These are phyloP conservation scores for Acacia acuminata DNA, from an alignment of 306 rosid species.

Conservation along the genomic window DNA sequence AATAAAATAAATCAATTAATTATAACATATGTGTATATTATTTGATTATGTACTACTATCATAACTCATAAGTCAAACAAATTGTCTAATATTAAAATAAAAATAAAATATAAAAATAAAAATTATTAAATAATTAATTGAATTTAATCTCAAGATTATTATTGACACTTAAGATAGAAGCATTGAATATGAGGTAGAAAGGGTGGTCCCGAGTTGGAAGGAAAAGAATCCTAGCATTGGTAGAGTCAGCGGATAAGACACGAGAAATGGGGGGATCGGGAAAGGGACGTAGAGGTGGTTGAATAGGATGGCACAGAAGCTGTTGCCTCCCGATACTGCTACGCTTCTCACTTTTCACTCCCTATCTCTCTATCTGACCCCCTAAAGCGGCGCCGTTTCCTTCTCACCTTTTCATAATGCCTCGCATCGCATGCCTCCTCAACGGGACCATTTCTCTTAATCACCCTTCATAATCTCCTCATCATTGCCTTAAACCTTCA, in stretches of 20 bases:
- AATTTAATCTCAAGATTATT: too few species aligned
- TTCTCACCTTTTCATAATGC: not conserved
- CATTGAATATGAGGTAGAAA: not conserved
- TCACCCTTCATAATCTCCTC: not conserved
- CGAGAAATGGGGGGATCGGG: not conserved
- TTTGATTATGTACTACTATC: too few species aligned
- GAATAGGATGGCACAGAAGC: not conserved
- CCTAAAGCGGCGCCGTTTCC: slow-evolving; percentile 17
- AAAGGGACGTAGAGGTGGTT: not conserved
- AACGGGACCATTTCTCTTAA: not conserved
- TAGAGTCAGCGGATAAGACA: not conserved
- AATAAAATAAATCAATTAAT: too few species aligned
- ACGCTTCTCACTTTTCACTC: not conserved
- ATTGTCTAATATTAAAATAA: too few species aligned
- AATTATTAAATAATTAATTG: too few species aligned
- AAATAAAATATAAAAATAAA: too few species aligned
- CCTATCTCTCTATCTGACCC: not conserved
- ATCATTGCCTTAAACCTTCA: not conserved
- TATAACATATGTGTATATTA: too few species aligned
- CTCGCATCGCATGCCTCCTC: not conserved
- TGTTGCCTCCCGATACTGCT: not conserved
- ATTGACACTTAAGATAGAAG: too few species aligned
- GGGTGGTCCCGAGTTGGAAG: not conserved
- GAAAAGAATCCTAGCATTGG: too few species aligned
- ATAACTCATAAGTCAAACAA: too few species aligned